Evolutionary conservation across 768 basidiomycete species (phyloP), one percentile per base, ranked within the genome.

Genomic region (Tephrocybe sp.): DNA sequence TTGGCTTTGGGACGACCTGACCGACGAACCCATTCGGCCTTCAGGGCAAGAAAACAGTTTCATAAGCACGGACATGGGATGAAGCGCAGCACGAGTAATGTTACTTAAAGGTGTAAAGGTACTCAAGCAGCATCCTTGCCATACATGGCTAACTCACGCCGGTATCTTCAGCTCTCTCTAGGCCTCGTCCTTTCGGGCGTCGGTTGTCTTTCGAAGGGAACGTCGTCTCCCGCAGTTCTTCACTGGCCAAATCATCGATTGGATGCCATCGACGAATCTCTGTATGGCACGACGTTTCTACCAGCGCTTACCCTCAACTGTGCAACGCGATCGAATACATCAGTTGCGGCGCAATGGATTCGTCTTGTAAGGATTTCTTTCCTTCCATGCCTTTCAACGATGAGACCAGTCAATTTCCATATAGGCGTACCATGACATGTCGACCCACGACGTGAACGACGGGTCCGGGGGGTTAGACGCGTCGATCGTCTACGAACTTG

Each of bases 401-500:
- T n/a, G n/a, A 9, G 3, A 37, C 29, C 29, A 30, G 12, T n/a
- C n/a, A n/a, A n/a, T n/a, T n/a, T n/a, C 29, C 29, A 30, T 36
- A 34, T 19, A 57, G 47, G 62, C 61, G 1, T 66, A 57, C 37
- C 63, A 66, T 37, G 63, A 64, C 45, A 49, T 49, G 36, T 55
- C 62, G 21, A 66, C 65, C 11, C 56, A 61, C 50, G 50, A 63
- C 47, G 43, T 46, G 1, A 48, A 42, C 19, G 52, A 58, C 8
- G 65, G 63, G 21, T 56, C 59, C 6, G 62, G 64, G 1, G 64
- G 64, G n/a, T 53, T 64, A 33, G 65, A 66, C 38, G 63, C 57
- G 2, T 64, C 63, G 2, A 58, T 66, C 19, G 53, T 55, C 3
- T 64, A 57, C 45, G 65, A 64, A 44, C 52, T 61, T 12, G 54